These are phyloP conservation scores for Rhizophora apiculata DNA, from an alignment of 345 rosid species.

Conservation along the genomic window DNA sequence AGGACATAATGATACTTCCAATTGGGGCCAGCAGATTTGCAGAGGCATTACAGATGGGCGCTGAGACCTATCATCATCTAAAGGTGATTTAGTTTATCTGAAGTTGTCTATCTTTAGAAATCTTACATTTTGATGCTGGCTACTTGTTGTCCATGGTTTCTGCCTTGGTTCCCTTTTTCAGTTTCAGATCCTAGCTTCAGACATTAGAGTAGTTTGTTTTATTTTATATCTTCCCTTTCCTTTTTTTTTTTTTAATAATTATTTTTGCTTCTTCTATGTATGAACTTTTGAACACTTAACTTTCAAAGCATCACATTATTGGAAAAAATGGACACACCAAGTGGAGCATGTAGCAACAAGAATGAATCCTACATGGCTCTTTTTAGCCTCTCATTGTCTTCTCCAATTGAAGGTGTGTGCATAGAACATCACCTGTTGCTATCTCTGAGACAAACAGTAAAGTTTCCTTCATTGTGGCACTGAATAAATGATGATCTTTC, in stretches of 20 bases:
- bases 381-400: background rate
- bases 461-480: background rate
- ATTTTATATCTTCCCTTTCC: background rate
- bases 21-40: slow-evolving; percentile 83
- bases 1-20: slow-evolving; percentile 95
- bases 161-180: background rate
- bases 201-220: background rate
- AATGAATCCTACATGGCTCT: background rate
- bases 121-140: background rate
- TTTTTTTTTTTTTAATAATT: no score
- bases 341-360: background rate
- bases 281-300: background rate
- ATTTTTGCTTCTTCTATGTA: background rate
- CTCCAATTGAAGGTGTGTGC: background rate
- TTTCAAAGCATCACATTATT: background rate
- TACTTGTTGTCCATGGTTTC: background rate
- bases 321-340: no score
- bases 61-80: slow-evolving; percentile 93
- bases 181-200: background rate
- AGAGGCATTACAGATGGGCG: slow-evolving; percentile 96
- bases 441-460: background rate
- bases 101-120: slow-evolving; percentile 11
- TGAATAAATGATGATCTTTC: slow-evolving; percentile 3
- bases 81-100: slow-evolving; percentile 53
- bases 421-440: background rate